A percentile compares a stretch with the other conserved stretches of the same genome.
Conservation (phyloP, 345 rosid genomes). For the Hypericum androsaemum region DNA sequence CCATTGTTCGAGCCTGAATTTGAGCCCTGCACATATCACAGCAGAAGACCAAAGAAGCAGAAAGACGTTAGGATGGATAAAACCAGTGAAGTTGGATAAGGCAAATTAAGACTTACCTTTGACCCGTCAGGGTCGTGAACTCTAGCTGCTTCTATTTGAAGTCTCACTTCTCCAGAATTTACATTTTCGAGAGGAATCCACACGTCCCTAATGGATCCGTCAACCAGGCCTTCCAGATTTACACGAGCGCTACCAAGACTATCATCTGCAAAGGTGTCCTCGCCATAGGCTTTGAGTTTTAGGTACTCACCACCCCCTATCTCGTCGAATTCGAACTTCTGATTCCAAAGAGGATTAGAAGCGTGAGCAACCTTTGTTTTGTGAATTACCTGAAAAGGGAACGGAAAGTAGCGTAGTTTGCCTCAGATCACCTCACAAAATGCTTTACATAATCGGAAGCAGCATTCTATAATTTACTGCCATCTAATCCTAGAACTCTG, state of each 20-base stretch:
- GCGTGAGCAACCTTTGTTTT: slow-evolving; percentile 55
- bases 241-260: slow-evolving; percentile 76
- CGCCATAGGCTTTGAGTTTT: slow-evolving; percentile 60
- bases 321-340: slow-evolving; percentile 83
- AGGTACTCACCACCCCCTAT: slow-evolving; percentile 71
- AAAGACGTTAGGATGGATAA: not conserved
- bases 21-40: slow-evolving; percentile 35
- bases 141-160: slow-evolving; percentile 61
- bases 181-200: slow-evolving; percentile 95
- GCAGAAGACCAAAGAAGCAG: slow-evolving; percentile 9
- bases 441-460: no score
- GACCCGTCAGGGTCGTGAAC: slow-evolving; percentile 50
- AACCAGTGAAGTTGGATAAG: slow-evolving; percentile 3
- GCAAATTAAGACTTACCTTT: slow-evolving; percentile 29
- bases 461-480: not conserved
- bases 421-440: not conserved
- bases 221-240: slow-evolving; percentile 72
- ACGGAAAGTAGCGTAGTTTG: not conserved
- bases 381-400: slow-evolving; percentile 40
- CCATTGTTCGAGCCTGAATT: slow-evolving; percentile 42
- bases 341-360: slow-evolving; percentile 50
- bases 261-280: slow-evolving; percentile 73
- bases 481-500: not conserved
- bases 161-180: slow-evolving; percentile 77
- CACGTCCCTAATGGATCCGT: slow-evolving; percentile 55